Evolutionary conservation across 495 filamentous ascomycete species (phyloP).

Genomic region (Parmelia sp.): DNA sequence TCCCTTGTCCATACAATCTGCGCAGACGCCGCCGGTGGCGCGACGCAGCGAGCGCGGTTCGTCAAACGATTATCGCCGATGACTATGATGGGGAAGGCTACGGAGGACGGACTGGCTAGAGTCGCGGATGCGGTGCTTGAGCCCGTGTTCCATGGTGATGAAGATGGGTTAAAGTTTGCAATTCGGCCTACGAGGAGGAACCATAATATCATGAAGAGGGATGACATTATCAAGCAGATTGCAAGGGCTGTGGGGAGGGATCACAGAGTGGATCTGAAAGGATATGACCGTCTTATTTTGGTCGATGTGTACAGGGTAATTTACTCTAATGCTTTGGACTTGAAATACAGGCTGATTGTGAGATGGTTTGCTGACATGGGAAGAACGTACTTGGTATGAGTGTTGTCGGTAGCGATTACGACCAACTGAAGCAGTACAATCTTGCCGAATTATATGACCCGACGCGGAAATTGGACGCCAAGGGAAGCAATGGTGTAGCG

Average conservation of each 20-base stretch:
- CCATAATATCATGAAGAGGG: conserved; percentile 66
- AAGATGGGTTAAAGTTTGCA: conserved; percentile 60
- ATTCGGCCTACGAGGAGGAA: conserved; percentile 81
- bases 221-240: conserved; percentile 70
- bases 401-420: conserved; percentile 63
- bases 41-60: conserved; percentile 60
- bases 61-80: conserved; percentile 83
- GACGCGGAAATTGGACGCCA: conserved; percentile 29
- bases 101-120: conserved; percentile 64
- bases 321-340: conserved; percentile 12
- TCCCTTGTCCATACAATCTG: conserved; percentile 71
- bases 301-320: conserved; percentile 82
- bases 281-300: conserved; percentile 77
- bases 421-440: conserved; percentile 65
- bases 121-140: conserved; percentile 64
- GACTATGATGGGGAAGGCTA: conserved; percentile 67
- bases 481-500: conserved; percentile 1
- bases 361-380: not conserved
- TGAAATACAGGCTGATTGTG: not conserved
- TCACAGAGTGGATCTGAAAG: conserved; percentile 77
- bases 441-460: conserved; percentile 58
- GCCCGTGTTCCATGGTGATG: conserved; percentile 62
- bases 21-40: conserved; percentile 49
- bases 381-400: conserved; percentile 76
- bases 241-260: conserved; percentile 58